phyloP scores from a whole-genome alignment of 305 asterid genomes.

The Solanum chacoense region DNA sequence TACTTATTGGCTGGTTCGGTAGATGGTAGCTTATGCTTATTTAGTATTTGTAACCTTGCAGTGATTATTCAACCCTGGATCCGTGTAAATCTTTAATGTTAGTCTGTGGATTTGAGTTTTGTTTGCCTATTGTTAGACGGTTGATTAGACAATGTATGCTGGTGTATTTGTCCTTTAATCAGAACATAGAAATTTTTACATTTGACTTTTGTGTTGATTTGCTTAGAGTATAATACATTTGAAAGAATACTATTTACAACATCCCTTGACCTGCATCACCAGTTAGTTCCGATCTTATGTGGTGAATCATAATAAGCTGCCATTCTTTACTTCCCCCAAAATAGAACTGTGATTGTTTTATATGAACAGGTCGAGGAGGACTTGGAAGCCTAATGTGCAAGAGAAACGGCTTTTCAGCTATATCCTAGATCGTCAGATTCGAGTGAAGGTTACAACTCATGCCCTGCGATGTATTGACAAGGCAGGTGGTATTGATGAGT shows the following conservation, averaged over 20 bases:
- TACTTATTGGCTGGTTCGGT: not conserved
- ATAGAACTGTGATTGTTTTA: not conserved
- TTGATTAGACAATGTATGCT: not conserved
- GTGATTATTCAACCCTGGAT: not conserved
- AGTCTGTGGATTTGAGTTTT: not conserved
- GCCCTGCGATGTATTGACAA: conserved; percentile 96
- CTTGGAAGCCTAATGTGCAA: conserved; percentile 91
- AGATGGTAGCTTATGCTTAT: not conserved
- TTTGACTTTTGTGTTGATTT: not conserved
- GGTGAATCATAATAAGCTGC: not conserved
- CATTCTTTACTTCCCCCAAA: conserved; percentile 6
- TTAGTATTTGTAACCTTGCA: not conserved
- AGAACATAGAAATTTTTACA: not conserved
- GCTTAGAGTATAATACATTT: not conserved
- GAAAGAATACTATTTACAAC: not conserved
- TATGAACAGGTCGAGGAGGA: conserved; percentile 52
- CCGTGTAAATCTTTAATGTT: not conserved
- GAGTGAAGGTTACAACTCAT: conserved; percentile 82
- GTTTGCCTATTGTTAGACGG: not conserved
- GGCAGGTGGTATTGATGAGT: conserved; percentile 95
- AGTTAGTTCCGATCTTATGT: not conserved
- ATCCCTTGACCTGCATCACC: too few relatives aligned
- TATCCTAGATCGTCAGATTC: conserved; percentile 68
- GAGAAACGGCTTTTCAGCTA: conserved; percentile 93
- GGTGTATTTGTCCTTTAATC: not conserved